Evolutionary conservation across 169 alveolate species (phyloP).

Genomic region (Eimeria nieschulzi): DNA sequence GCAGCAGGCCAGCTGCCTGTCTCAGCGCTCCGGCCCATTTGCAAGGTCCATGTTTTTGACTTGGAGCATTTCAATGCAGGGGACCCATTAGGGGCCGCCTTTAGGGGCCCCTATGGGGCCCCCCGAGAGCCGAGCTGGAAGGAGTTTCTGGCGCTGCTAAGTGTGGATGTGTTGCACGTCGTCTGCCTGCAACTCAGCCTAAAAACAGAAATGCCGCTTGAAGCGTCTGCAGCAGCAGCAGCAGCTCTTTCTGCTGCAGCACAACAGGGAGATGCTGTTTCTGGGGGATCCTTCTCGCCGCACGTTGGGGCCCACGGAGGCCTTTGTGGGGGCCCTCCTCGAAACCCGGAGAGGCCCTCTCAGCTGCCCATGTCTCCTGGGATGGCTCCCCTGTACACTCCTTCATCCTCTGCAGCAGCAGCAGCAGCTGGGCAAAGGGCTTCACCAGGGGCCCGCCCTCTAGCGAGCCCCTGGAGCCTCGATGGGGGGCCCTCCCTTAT

Average conservation of each 20-base stretch:
- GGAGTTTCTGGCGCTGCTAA: background rate
- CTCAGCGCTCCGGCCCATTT: background rate
- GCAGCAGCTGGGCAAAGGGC: conserved; percentile 20
- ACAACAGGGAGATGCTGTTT: background rate
- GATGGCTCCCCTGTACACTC: background rate
- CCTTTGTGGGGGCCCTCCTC: background rate
- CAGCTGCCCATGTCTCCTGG: background rate
- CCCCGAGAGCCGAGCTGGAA: background rate
- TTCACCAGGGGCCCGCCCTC: background rate
- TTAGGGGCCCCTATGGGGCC: background rate
- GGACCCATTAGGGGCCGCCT: background rate
- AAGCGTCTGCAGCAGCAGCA: background rate
- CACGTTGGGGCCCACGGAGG: background rate
- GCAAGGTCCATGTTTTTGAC: conserved; percentile 4
- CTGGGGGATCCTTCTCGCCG: background rate
- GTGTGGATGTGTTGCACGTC: conserved; percentile 21
- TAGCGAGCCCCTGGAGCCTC: background rate
- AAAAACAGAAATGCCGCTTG: background rate
- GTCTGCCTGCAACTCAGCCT: conserved; percentile 10
- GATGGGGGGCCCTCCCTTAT: background rate
- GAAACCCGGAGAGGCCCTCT: background rate
- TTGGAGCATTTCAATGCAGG: background rate
- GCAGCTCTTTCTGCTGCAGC: conserved; percentile 5
- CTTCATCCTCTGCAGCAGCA: conserved; percentile 9
- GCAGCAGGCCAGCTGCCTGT: conserved; percentile 17